Percentiles rank a stretch among this genome's conserved stretches.
phyloP scores from a whole-genome alignment of 306 rosid genomes.

The Vachellia pachyceras region DNA sequence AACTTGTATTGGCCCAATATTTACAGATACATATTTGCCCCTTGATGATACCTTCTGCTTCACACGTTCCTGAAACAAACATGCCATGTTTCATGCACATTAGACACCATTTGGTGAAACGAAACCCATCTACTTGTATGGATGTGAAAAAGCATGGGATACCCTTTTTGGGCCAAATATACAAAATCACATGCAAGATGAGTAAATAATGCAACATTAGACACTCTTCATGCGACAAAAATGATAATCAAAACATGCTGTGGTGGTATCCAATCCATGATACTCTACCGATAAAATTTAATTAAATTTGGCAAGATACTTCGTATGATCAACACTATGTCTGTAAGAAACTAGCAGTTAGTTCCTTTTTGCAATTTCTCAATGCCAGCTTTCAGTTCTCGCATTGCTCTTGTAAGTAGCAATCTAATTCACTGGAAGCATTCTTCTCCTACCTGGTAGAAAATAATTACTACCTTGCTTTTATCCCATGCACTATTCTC shows the following conservation, averaged over 20 bases:
- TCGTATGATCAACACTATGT: not conserved
- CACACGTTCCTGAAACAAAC: slow-evolving; percentile 71
- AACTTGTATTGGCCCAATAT: slow-evolving; percentile 95
- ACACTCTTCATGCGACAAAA: slow-evolving; percentile 27
- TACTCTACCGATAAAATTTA: slow-evolving; percentile 5
- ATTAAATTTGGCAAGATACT: slow-evolving; percentile 13
- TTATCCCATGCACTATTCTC: slow-evolving; percentile 1
- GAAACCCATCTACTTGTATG: slow-evolving; percentile 15
- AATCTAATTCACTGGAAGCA: slow-evolving; percentile 9
- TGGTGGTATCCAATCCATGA: not conserved
- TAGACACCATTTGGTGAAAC: slow-evolving; percentile 13
- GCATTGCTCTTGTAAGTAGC: not conserved
- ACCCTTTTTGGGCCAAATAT: not conserved
- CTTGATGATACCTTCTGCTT: slow-evolving; percentile 83
- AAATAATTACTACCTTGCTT: not conserved
- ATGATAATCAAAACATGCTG: slow-evolving; percentile 9
- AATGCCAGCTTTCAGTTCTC: slow-evolving; percentile 17
- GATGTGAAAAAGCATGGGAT: not conserved
- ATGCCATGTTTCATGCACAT: slow-evolving; percentile 10
- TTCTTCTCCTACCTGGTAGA: slow-evolving; percentile 13
- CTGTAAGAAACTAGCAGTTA: slow-evolving; percentile 20
- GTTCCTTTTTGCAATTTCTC: slow-evolving; percentile 24
- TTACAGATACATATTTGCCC: slow-evolving; percentile 93
- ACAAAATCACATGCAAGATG: not conserved
- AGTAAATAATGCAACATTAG: slow-evolving; percentile 12